Conservation (phyloP, 2,329 filamentous ascomycete genomes). For the Phoma herbarum region DNA sequence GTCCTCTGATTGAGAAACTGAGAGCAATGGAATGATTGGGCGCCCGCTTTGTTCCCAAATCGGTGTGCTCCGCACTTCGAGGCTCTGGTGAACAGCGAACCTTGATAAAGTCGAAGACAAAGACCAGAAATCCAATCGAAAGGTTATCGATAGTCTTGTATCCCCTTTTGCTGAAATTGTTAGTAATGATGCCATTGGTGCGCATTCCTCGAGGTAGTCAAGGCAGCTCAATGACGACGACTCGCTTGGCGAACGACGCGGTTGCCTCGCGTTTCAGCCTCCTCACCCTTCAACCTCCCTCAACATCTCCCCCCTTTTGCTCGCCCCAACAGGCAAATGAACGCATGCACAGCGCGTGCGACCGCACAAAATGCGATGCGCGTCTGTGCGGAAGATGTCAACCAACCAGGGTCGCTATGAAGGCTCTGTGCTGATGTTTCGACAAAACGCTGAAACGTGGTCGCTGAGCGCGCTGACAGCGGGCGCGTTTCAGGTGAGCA, state of each 20-base stretch:
- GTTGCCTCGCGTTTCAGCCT: constrained; percentile 27
- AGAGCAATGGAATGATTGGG: background rate
- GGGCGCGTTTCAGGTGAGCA: constrained; percentile 21
- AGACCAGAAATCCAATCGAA: background rate
- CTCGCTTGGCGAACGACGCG: constrained; percentile 16
- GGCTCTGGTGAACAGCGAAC: constrained; percentile 15
- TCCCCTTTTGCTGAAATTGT: background rate
- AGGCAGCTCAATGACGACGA: constrained; percentile 8
- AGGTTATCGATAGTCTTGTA: constrained; percentile 18
- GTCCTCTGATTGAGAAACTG: background rate
- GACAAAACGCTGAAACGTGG: constrained; percentile 16
- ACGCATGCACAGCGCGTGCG: constrained; percentile 7
- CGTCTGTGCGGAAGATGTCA: background rate
- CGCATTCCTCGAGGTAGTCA: background rate
- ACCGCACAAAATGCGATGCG: constrained; percentile 11
- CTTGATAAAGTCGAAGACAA: background rate
- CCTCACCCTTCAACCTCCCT: constrained; percentile 12
- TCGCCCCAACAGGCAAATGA: constrained; percentile 1
- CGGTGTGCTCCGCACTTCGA: constrained; percentile 13
- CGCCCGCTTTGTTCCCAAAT: background rate
- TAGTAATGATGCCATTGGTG: constrained; percentile 2
- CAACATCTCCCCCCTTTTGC: constrained; percentile 1
- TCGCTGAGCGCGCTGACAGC: constrained; percentile 12
- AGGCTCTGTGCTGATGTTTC: constrained; percentile 9
- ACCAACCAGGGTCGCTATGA: constrained; percentile 2